Evolutionary conservation across 2,329 filamentous ascomycete genomes (phyloP).

Genomic region (Pleurostoma richardsiae): DNA sequence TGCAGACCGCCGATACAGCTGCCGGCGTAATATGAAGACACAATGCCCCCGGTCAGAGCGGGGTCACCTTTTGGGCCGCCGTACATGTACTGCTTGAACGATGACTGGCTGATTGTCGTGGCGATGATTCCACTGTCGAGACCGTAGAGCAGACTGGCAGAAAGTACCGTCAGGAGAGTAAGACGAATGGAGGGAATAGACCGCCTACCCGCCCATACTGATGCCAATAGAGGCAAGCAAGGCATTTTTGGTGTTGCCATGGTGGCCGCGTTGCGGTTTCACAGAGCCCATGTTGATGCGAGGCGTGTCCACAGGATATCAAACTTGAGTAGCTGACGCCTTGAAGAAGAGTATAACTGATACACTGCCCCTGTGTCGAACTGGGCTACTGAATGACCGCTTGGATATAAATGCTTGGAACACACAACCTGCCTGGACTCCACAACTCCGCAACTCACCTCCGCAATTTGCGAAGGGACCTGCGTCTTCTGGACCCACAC

Average conservation of each 20-base stretch:
- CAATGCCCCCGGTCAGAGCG: slow-evolving; percentile 19
- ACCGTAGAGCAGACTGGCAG: background rate
- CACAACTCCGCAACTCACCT: no score
- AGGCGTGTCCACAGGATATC: background rate
- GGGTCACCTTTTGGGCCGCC: slow-evolving; percentile 16
- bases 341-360: no score
- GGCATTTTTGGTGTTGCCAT: background rate
- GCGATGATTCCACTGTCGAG: slow-evolving; percentile 21
- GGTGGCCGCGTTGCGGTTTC: background rate
- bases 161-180: no score
- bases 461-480: no score
- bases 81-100: slow-evolving; percentile 25
- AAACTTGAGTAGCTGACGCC: no score
- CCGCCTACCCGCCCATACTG: background rate
- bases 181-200: background rate
- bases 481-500: no score
- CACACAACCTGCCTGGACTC: no score
- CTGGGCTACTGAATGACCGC: no score
- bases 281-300: background rate
- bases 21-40: slow-evolving; percentile 25
- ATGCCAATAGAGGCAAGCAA: background rate
- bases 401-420: no score
- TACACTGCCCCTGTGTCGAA: no score
- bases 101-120: slow-evolving; percentile 23
- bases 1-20: slow-evolving; percentile 21